These are phyloP conservation scores for Chlamydomonas sp. DNA, from an alignment of 139 green algal species.

Conservation along the genomic window DNA sequence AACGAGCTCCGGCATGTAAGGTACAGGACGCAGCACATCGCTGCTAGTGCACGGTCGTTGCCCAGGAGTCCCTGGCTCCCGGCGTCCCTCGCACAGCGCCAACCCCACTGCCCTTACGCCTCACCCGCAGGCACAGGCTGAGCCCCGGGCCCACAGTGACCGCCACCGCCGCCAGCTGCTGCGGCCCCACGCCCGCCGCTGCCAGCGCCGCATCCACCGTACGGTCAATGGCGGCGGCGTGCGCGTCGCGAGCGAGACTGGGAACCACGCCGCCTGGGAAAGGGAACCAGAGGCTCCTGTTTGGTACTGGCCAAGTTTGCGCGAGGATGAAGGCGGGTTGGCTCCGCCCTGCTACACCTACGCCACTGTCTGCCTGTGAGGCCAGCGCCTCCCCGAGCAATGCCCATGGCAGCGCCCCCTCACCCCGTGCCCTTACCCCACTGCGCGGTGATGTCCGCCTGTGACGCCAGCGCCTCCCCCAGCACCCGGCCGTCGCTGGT, in stretches of 20 bases:
- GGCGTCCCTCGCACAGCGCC: neutral
- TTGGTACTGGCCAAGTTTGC: neutral
- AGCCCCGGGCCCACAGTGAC: conserved; percentile 97
- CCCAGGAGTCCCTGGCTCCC: too few species aligned
- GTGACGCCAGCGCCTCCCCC: conserved; percentile 78
- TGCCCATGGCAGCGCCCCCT: too few species aligned
- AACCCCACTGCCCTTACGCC: neutral
- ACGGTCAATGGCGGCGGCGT: conserved; percentile 91
- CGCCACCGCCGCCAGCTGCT: conserved; percentile 84
- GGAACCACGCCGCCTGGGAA: conserved; percentile 92
- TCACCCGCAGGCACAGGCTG: conserved; percentile 87
- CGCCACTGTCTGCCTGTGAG: neutral
- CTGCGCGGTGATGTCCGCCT: conserved; percentile 90
- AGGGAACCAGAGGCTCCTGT: conserved; percentile 2
- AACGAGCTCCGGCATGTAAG: too few species aligned
- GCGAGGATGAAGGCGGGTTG: neutral
- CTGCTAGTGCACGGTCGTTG: too few species aligned
- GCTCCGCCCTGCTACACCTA: neutral
- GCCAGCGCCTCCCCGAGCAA: neutral
- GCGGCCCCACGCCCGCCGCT: conserved; percentile 54
- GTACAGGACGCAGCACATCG: too few species aligned
- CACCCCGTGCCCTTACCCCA: conserved; percentile 63
- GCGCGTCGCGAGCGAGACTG: conserved; percentile 88
- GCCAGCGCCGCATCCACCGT: conserved; percentile 81
- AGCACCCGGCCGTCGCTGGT: conserved; percentile 77